Conservation (phyloP, 2,329 filamentous ascomycete species). For the Cladosporium sp. region DNA sequence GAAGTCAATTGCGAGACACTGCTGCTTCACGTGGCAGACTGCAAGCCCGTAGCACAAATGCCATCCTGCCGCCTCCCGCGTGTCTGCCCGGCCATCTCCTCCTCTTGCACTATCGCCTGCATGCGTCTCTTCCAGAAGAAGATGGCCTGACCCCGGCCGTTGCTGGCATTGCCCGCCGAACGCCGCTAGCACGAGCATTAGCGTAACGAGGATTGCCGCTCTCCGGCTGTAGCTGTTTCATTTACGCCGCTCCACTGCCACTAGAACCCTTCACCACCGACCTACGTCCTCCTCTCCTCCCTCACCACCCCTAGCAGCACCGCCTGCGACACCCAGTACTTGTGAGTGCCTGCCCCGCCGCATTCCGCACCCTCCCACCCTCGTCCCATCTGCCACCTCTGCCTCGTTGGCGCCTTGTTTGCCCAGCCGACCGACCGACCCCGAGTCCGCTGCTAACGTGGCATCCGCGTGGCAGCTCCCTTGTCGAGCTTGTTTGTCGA, state of each 20-base stretch:
- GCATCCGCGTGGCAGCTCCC: slow-evolving; percentile 9
- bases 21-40: not conserved
- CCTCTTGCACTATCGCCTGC: not conserved
- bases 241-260: slow-evolving; percentile 12
- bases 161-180: slow-evolving; percentile 1
- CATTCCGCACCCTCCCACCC: not conserved
- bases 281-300: not conserved
- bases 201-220: slow-evolving; percentile 12
- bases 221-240: slow-evolving; percentile 8
- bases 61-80: not conserved
- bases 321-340: not conserved
- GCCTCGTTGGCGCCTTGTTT: slow-evolving; percentile 6
- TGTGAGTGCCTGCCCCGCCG: not conserved
- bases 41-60: not conserved
- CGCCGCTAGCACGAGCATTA: slow-evolving; percentile 6
- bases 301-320: slow-evolving; percentile 5
- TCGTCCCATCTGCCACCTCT: not conserved
- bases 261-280: not conserved
- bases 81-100: too few relatives aligned
- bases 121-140: slow-evolving; percentile 9
- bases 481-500: not conserved
- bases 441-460: slow-evolving; percentile 11
- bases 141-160: slow-evolving; percentile 7
- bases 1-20: not conserved
- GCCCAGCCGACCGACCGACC: not conserved